phyloP scores from a whole-genome alignment of 2,329 filamentous ascomycete species.

The Neonectria coccinea region DNA sequence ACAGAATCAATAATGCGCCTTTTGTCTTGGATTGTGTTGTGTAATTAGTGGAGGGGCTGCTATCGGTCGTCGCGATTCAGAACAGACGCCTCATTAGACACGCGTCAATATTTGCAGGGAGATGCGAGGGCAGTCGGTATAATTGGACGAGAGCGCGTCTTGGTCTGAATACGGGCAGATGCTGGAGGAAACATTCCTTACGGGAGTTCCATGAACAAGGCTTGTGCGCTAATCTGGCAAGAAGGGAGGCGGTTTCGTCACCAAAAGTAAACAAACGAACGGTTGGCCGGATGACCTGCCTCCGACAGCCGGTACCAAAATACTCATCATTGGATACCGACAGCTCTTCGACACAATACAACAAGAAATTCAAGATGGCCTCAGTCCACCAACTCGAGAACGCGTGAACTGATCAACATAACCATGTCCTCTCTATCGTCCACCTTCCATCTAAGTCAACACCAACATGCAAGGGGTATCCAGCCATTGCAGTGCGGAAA shows the following conservation, averaged over 20 bases:
- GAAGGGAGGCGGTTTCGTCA: conserved; percentile 2
- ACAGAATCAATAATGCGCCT: not conserved
- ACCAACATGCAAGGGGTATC: not conserved
- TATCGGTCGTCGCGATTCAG: not conserved
- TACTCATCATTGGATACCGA: not conserved
- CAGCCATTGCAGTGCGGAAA: not conserved
- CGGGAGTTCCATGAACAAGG: not conserved
- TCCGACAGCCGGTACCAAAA: not conserved
- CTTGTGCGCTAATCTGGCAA: conserved; percentile 11
- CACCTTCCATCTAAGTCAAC: not conserved
- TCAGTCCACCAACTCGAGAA: not conserved
- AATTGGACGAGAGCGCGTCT: not conserved
- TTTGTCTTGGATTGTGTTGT: not conserved
- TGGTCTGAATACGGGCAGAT: not conserved
- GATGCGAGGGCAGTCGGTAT: not conserved
- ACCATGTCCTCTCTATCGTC: not conserved
- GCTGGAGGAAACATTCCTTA: conserved; percentile 1
- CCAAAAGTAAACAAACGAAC: conserved; percentile 24
- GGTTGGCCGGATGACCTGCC: conserved; percentile 20
- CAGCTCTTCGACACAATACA: not conserved
- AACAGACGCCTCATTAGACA: not conserved
- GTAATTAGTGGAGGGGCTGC: not conserved
- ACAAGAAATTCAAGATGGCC: not conserved
- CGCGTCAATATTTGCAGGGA: not conserved
- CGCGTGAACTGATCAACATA: not conserved